A percentile compares a stretch with the other conserved stretches of the same genome.
Evolutionary conservation across 768 basidiomycete genomes (phyloP).

Genomic region (Lactarius hatsudake): DNA sequence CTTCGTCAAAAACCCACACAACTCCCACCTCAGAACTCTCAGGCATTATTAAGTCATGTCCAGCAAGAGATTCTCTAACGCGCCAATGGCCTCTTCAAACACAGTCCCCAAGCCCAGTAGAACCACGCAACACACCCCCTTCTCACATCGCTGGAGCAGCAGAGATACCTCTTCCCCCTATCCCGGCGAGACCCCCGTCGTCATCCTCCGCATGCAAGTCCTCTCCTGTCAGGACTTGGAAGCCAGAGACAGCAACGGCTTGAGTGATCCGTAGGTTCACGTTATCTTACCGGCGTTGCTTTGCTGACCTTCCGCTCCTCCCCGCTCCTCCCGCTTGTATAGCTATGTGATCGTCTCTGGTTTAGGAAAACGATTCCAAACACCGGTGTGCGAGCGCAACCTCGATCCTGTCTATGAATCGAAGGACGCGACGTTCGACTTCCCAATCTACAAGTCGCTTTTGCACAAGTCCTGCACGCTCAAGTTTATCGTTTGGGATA

Average conservation of each 20-base stretch:
- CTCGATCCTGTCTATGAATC: not conserved
- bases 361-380: not conserved
- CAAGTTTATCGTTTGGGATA: not conserved
- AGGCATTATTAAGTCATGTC: no score
- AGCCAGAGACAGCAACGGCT: not conserved
- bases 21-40: no score
- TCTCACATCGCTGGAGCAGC: no score
- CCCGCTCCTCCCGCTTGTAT: not conserved
- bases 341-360: not conserved
- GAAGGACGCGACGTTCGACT: not conserved
- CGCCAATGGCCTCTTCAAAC: no score
- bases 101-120: no score
- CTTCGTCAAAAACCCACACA: no score
- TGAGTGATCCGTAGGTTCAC: not conserved
- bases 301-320: not conserved
- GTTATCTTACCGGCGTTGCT: not conserved
- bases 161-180: no score
- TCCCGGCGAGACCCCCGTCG: no score
- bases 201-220: no score
- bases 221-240: no score
- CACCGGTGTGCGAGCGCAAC: conserved; percentile 48
- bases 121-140: no score
- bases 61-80: no score
- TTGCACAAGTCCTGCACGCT: not conserved
- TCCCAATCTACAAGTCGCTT: not conserved